phyloP scores from a whole-genome alignment of 169 alveolate genomes.

The Plasmodium adleri region DNA sequence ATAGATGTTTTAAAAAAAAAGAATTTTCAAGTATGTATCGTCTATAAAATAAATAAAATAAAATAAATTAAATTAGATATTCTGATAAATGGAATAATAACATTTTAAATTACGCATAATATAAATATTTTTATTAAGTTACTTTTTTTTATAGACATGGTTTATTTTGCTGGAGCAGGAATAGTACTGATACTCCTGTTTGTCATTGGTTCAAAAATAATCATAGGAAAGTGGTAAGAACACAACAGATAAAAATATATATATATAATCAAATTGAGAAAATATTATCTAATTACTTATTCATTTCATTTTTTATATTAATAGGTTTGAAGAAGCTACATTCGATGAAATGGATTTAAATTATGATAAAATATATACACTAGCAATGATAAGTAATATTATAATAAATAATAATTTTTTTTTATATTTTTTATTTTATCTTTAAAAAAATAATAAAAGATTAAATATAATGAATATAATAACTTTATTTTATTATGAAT shows the following conservation, averaged over 20 bases:
- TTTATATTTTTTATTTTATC: not conserved
- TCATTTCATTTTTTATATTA: not conserved
- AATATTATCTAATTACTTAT: not conserved
- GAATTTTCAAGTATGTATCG: slow-evolving; percentile 53
- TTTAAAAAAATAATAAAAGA: not conserved
- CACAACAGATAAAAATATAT: not conserved
- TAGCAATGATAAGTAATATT: slow-evolving; percentile 69
- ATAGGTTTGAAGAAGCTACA: slow-evolving; percentile 63
- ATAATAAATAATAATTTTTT: slow-evolving; percentile 5
- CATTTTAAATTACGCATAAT: slow-evolving; percentile 6
- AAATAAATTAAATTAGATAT: not conserved
- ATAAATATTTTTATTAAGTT: slow-evolving; percentile 58
- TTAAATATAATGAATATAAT: not conserved
- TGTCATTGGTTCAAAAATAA: slow-evolving; percentile 62
- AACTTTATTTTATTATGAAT: slow-evolving; percentile 14
- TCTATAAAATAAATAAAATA: slow-evolving; percentile 20
- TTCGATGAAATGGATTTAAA: slow-evolving; percentile 51
- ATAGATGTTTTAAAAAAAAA: slow-evolving; percentile 43
- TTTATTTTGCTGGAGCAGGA: slow-evolving; percentile 76
- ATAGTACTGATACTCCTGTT: slow-evolving; percentile 62
- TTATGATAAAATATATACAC: slow-evolving; percentile 63
- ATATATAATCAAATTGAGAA: not conserved
- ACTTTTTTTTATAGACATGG: slow-evolving; percentile 70
- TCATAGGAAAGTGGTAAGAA: slow-evolving; percentile 28
- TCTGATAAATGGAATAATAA: not conserved